Percentiles rank a stretch among this genome's conserved stretches.
These are phyloP conservation scores for Exophiala bonariae DNA, from an alignment of 2,329 filamentous ascomycete species.

Conservation along the genomic window DNA sequence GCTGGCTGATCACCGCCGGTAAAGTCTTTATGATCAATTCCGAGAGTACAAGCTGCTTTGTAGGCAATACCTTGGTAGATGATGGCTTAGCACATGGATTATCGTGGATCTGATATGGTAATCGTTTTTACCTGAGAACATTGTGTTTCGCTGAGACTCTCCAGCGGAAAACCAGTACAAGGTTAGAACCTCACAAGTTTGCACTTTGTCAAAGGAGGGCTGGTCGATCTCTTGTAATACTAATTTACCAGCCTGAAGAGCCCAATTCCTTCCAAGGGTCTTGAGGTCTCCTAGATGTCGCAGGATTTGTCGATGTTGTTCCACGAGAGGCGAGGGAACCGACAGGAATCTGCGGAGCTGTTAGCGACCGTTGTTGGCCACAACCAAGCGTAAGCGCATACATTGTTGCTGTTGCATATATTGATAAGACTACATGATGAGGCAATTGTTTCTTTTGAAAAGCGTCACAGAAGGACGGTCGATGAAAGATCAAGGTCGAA, in stretches of 20 bases:
- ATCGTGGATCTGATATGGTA: neutral
- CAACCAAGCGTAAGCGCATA: neutral
- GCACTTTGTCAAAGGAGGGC: slow-evolving; percentile 13
- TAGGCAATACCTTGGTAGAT: slow-evolving; percentile 11
- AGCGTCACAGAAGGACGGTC: slow-evolving; percentile 3
- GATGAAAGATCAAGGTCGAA: slow-evolving; percentile 13
- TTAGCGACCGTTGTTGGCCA: neutral
- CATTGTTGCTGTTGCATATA: slow-evolving; percentile 7
- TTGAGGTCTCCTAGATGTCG: slow-evolving; percentile 7
- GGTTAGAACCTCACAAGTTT: slow-evolving; percentile 13
- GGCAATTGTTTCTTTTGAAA: slow-evolving; percentile 4
- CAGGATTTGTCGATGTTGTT: slow-evolving; percentile 3
- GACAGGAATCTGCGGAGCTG: neutral
- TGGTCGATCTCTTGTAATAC: slow-evolving; percentile 18
- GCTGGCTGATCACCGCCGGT: neutral
- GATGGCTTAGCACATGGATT: neutral
- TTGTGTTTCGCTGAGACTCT: slow-evolving; percentile 13
- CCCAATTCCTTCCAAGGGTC: slow-evolving; percentile 10
- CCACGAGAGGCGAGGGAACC: neutral
- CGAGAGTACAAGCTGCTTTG: slow-evolving; percentile 12
- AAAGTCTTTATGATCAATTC: neutral
- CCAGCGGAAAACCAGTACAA: slow-evolving; percentile 16
- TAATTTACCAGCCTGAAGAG: slow-evolving; percentile 11
- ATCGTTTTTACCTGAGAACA: slow-evolving; percentile 9
- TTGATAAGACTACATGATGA: slow-evolving; percentile 8